Base-by-base conservation (phyloP, 2,329 filamentous ascomycete species). In the Trichoderma sp. region DNA sequence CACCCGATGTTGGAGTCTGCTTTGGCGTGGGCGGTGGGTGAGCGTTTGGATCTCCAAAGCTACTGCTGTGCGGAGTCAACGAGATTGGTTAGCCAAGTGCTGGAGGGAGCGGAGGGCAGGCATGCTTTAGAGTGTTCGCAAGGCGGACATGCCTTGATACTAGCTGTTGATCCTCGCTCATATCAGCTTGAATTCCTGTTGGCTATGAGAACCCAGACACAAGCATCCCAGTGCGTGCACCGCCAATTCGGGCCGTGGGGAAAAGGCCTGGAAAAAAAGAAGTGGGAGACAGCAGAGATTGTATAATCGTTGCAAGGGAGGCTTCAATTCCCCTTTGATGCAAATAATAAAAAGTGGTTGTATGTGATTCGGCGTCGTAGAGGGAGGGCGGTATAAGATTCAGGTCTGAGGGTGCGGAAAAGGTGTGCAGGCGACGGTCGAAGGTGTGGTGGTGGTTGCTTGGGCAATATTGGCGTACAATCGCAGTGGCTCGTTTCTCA, bases 21-120 rank as follows among this genome's bases (percentile, higher is more conserved):
- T 84, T 86, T 70, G 88, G 87, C 70, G 88, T 90, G 58, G 85
- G 87, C 77, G 85, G 87, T 77, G 85, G 87, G 79, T 86, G 87
- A 85, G 86, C 85, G 85, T 86, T 88, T 84, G 86, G 84, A 84
- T 88, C 86, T 84, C 87, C 88, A 88, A 88, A 88, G 85, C 88
- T 90, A 79, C 74, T 72, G 72, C 58, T 62, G 57, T 70, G 68
- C 59, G 68, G 68, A 64, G 66, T 69, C 55, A 62, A 50, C 20
- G 26, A 50, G 32, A 32, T n/a, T 50, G 66, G 66, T 69, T 62
- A 69, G 66, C 57, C 55, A 69, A 69, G n/a, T 43, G 36, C 23
- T 47, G 28, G 57, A 69, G 66, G 66, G 57, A 69, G 66, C 39
- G 57, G 57, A 69, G 66, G 66, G 66, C 57, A 62, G 72, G 76